These are phyloP conservation scores for Rhodotorula sp. DNA, from an alignment of 1,284 basidiomycete species.

Conservation along the genomic window DNA sequence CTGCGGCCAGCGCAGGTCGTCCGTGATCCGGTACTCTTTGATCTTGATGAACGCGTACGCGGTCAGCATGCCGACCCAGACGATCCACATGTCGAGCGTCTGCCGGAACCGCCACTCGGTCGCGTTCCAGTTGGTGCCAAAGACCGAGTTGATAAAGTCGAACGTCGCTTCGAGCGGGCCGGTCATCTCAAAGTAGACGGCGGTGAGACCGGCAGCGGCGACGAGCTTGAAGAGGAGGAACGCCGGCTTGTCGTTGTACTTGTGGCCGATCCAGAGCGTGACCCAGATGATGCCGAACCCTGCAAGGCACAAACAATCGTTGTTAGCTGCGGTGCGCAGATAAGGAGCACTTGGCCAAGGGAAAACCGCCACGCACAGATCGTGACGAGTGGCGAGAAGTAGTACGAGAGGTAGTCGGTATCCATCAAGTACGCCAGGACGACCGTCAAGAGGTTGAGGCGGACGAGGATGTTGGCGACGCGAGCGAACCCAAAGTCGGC, in stretches of 20 bases:
- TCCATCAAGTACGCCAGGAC: conserved; percentile 83
- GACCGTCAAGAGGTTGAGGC: conserved; percentile 78
- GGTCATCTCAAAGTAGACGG: conserved; percentile 64
- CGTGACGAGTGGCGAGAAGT: conserved; percentile 51
- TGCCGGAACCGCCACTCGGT: conserved; percentile 83
- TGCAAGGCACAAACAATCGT: neutral
- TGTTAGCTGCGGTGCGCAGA: neutral
- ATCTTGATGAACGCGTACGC: conserved; percentile 72
- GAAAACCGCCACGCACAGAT: conserved; percentile 41
- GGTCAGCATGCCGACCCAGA: conserved; percentile 78
- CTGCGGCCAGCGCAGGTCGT: conserved; percentile 65
- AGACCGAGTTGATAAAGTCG: conserved; percentile 62
- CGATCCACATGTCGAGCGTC: conserved; percentile 80
- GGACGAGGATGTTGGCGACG: conserved; percentile 67
- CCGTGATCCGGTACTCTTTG: conserved; percentile 68
- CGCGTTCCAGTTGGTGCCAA: conserved; percentile 76
- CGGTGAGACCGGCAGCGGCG: conserved; percentile 62
- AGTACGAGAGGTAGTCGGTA: conserved; percentile 68
- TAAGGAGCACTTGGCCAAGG: too few relatives aligned
- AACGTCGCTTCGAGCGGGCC: conserved; percentile 68
- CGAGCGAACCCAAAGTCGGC: conserved; percentile 77
- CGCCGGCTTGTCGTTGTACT: conserved; percentile 66
- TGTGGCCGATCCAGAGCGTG: conserved; percentile 69
- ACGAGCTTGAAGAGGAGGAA: conserved; percentile 71
- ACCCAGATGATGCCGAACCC: conserved; percentile 80